A percentile compares a stretch with the other conserved stretches of the same genome.
These are phyloP conservation scores for Podila verticillata DNA, from an alignment of 192 early-diverging fungal genomes.

Conservation along the genomic window DNA sequence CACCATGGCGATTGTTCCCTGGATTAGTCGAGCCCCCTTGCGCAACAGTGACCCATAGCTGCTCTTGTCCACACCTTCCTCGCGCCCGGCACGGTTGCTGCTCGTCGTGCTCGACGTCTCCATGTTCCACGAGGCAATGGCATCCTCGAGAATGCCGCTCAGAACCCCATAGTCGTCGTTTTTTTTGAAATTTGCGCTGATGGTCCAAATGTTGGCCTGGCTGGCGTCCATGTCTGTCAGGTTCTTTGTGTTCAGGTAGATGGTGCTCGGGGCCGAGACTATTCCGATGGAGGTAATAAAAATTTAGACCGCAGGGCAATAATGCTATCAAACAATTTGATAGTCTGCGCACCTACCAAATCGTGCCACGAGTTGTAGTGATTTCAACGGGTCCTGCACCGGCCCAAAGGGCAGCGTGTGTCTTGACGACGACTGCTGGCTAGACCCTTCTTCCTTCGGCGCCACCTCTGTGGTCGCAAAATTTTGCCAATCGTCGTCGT, in stretches of 20 bases:
- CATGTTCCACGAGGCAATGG: constrained; percentile 55
- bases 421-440: too few species aligned
- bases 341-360: constrained; percentile 13
- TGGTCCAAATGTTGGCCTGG: constrained; percentile 56
- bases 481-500: constrained; percentile 59
- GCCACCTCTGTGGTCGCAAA: constrained; percentile 2
- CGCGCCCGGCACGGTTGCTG: constrained; percentile 20
- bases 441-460: constrained; percentile 5
- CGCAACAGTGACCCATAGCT: constrained; percentile 25
- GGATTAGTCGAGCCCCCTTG: constrained; percentile 39
- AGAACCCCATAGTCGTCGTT: constrained; percentile 47
- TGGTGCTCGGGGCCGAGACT: constrained; percentile 52
- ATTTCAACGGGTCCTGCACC: constrained; percentile 32
- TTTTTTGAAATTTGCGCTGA: constrained; percentile 50
- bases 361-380: constrained; percentile 21
- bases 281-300: neutral
- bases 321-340: neutral
- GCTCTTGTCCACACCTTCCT: constrained; percentile 1
- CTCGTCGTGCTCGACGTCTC: constrained; percentile 35
- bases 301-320: constrained; percentile 25
- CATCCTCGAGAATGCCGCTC: constrained; percentile 52
- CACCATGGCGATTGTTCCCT: constrained; percentile 45
- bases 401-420: constrained; percentile 26
- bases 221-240: constrained; percentile 64
- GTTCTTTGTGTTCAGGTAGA: constrained; percentile 52